Conservation (phyloP, 129 eudicot species). For the Centrapalus pauciflorus region DNA sequence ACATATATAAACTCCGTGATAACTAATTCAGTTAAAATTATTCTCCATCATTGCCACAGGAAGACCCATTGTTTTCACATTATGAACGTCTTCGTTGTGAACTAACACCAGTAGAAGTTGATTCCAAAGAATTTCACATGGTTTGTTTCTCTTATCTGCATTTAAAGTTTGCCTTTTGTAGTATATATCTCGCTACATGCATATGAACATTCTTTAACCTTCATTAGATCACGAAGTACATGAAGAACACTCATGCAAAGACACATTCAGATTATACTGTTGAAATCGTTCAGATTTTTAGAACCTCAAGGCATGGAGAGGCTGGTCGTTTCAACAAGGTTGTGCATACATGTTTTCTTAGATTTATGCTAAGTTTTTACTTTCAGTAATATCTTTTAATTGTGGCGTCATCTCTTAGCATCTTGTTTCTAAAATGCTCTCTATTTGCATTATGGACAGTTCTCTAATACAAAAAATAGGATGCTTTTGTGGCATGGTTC, state of each 20-base stretch:
- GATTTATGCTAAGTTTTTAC: background rate
- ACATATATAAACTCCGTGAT: no score
- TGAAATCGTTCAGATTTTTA: conserved; percentile 71
- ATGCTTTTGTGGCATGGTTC: conserved; percentile 99
- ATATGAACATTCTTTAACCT: background rate
- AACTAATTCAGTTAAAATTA: background rate
- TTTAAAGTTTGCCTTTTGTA: background rate
- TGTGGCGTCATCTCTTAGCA: background rate
- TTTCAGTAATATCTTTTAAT: background rate
- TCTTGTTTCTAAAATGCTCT: background rate
- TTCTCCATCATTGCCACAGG: conserved; percentile 30
- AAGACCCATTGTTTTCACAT: conserved; percentile 73
- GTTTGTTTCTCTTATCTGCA: conserved; percentile 19
- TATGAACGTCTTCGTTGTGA: conserved; percentile 78
- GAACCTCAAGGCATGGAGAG: conserved; percentile 86
- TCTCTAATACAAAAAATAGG: conserved; percentile 62
- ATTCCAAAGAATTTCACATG: conserved; percentile 69
- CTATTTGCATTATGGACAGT: conserved; percentile 41
- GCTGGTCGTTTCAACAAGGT: conserved; percentile 76
- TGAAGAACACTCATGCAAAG: conserved; percentile 92
- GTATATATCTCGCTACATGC: background rate
- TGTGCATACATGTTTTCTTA: background rate
- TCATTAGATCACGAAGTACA: conserved; percentile 62
- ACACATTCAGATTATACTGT: conserved; percentile 72
- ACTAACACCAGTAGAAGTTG: conserved; percentile 56